Conservation (phyloP, 805 yeast species). For the Yarrowia sp. region DNA sequence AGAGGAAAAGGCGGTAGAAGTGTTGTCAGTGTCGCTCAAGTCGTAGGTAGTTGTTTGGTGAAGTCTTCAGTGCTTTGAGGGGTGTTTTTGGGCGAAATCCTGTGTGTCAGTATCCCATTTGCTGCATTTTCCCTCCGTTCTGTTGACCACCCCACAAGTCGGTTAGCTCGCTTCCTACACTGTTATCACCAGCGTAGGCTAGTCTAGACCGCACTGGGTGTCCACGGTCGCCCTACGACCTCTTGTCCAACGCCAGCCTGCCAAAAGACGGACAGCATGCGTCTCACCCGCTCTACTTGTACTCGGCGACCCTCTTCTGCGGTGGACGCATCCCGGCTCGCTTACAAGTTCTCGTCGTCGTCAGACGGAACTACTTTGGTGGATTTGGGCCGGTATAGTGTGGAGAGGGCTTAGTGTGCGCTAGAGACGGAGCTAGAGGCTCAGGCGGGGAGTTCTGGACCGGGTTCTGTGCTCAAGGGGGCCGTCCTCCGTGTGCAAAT, state of each 20-base stretch:
- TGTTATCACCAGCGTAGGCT: conserved; percentile 4
- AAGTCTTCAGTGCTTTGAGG: too few species aligned
- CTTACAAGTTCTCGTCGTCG: conserved; percentile 20
- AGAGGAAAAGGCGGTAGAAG: background rate
- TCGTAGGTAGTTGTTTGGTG: background rate
- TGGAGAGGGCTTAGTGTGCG: conserved; percentile 27
- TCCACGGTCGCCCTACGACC: background rate
- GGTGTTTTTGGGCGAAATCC: too few species aligned
- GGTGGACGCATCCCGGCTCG: conserved; percentile 18
- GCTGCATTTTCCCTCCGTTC: too few species aligned
- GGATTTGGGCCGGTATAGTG: conserved; percentile 20
- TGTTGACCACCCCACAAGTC: background rate
- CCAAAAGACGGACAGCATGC: background rate
- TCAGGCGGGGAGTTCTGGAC: conserved; percentile 26
- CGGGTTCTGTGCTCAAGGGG: background rate
- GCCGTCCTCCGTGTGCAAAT: background rate
- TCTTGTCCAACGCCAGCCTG: too few species aligned
- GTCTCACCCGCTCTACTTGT: conserved; percentile 1
- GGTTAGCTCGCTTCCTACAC: conserved; percentile 10
- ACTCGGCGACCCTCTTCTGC: conserved; percentile 4
- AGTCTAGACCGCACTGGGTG: conserved; percentile 1
- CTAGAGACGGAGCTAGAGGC: background rate
- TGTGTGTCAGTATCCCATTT: background rate
- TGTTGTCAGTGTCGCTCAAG: background rate
- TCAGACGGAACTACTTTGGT: conserved; percentile 17